A percentile compares a stretch with the other conserved stretches of the same genome.
Evolutionary conservation across 2,329 filamentous ascomycete species (phyloP).

Genomic region (Fusarium keratoplasticum): DNA sequence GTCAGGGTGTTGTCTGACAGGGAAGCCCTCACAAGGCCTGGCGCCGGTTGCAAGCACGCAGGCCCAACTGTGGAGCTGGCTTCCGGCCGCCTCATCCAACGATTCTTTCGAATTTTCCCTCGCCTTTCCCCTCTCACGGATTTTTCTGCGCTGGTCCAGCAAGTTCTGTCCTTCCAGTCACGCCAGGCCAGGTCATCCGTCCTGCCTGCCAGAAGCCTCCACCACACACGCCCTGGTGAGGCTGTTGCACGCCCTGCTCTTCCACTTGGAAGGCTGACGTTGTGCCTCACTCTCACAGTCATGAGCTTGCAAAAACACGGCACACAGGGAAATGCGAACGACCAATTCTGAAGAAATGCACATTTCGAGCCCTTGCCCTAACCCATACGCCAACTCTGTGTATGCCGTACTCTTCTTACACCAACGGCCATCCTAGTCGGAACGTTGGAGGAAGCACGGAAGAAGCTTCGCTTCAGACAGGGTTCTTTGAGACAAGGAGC

Average conservation of each 20-base stretch:
- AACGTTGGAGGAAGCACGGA: conserved; percentile 24
- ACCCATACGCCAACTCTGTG: neutral
- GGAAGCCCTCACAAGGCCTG: conserved; percentile 37
- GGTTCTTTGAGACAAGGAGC: conserved; percentile 18
- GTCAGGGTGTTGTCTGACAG: conserved; percentile 37
- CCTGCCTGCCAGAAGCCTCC: conserved; percentile 9
- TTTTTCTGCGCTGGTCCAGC: conserved; percentile 19
- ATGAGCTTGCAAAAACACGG: neutral
- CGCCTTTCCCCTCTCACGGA: conserved; percentile 17
- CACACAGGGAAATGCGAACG: neutral
- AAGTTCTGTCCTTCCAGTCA: conserved; percentile 33
- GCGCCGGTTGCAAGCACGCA: conserved; percentile 48
- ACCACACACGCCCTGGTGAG: conserved; percentile 25
- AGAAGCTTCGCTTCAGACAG: conserved; percentile 28
- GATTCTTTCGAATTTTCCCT: conserved; percentile 33
- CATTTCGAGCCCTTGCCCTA: neutral
- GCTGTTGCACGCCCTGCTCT: conserved; percentile 23
- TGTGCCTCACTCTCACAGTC: conserved; percentile 5
- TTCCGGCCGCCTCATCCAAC: conserved; percentile 38
- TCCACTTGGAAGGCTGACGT: neutral
- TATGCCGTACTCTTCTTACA: neutral
- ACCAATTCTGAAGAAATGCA: neutral
- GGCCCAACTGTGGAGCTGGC: conserved; percentile 51
- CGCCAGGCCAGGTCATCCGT: conserved; percentile 21
- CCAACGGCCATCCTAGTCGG: conserved; percentile 8